Conservation (phyloP, 345 rosid species). For the Capsella bursapastoris region DNA sequence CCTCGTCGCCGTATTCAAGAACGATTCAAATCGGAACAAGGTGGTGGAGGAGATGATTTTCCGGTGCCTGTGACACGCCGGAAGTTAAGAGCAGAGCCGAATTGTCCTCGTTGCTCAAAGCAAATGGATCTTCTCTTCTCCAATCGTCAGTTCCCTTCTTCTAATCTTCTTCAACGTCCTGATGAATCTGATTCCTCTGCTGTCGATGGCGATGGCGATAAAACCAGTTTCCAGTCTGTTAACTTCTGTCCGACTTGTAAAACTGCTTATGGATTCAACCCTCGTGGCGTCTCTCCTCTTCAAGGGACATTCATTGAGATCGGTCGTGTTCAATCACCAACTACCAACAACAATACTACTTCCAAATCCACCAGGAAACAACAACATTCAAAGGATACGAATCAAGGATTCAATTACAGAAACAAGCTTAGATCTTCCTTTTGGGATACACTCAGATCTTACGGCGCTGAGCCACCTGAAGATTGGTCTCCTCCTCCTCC, state of each 20-base stretch:
- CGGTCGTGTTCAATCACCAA: conserved; percentile 51
- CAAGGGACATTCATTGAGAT: conserved; percentile 95
- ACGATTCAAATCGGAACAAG: conserved; percentile 77
- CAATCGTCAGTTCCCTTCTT: conserved; percentile 53
- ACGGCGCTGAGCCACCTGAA: conserved; percentile 72
- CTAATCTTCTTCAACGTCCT: conserved; percentile 49
- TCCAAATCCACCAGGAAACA: conserved; percentile 39
- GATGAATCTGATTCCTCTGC: conserved; percentile 30
- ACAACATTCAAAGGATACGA: conserved; percentile 31
- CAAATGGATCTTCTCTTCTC: conserved; percentile 86
- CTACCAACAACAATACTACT: conserved; percentile 12
- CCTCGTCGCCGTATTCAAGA: conserved; percentile 59
- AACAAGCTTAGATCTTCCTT: conserved; percentile 61
- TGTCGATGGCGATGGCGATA: conserved; percentile 19
- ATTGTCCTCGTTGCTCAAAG: conserved; percentile 93
- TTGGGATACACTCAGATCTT: conserved; percentile 77
- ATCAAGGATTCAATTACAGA: conserved; percentile 44
- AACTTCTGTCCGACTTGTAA: conserved; percentile 91
- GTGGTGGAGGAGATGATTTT: conserved; percentile 40
- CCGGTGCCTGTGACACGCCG: conserved; percentile 45
- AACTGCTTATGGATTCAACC: conserved; percentile 81
- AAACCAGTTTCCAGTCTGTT: conserved; percentile 57
- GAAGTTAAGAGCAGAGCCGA: conserved; percentile 81
- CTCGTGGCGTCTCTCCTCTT: conserved; percentile 64
- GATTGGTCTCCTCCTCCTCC: conserved; percentile 60